phyloP scores from a whole-genome alignment of 2,329 filamentous ascomycete genomes.

The Sordariomycetes sp. region DNA sequence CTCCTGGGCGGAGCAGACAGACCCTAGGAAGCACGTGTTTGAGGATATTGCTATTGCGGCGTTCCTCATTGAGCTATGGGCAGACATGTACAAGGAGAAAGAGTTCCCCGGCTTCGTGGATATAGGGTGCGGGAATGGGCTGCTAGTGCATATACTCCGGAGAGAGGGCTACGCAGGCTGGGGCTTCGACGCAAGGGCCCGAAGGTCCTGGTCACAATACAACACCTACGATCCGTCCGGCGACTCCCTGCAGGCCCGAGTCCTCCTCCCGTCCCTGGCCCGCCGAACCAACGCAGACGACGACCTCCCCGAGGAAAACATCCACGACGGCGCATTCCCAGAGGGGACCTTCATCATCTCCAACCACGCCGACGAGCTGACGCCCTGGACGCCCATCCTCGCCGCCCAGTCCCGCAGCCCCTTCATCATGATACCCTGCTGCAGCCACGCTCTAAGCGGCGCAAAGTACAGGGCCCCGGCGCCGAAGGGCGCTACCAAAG shows the following conservation, averaged over 20 bases:
- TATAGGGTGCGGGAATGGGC: constrained; percentile 88
- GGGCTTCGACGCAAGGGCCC: constrained; percentile 80
- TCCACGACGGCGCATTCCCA: constrained; percentile 54
- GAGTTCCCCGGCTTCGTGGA: constrained; percentile 88
- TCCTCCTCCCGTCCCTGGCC: constrained; percentile 34
- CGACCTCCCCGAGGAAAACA: constrained; percentile 7
- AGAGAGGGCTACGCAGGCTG: constrained; percentile 73
- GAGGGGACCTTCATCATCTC: constrained; percentile 80
- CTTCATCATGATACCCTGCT: constrained; percentile 92
- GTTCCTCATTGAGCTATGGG: constrained; percentile 87
- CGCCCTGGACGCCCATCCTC: constrained; percentile 86
- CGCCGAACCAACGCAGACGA: constrained; percentile 8
- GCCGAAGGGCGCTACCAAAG: constrained; percentile 33
- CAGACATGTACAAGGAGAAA: constrained; percentile 54
- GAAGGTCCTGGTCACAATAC: constrained; percentile 78
- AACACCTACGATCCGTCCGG: constrained; percentile 13
- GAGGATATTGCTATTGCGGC: constrained; percentile 86
- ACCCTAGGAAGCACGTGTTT: constrained; percentile 85
- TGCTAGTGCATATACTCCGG: constrained; percentile 72
- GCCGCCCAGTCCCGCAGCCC: constrained; percentile 62
- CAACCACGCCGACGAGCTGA: constrained; percentile 94
- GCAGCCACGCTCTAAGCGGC: constrained; percentile 76
- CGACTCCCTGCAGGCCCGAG: constrained; percentile 25
- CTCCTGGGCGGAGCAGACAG: constrained; percentile 77
- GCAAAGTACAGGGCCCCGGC: constrained; percentile 55